Conservation (phyloP, 225 moss, liverwort and hornwort genomes). For the Pseudoscleropodium purum region DNA sequence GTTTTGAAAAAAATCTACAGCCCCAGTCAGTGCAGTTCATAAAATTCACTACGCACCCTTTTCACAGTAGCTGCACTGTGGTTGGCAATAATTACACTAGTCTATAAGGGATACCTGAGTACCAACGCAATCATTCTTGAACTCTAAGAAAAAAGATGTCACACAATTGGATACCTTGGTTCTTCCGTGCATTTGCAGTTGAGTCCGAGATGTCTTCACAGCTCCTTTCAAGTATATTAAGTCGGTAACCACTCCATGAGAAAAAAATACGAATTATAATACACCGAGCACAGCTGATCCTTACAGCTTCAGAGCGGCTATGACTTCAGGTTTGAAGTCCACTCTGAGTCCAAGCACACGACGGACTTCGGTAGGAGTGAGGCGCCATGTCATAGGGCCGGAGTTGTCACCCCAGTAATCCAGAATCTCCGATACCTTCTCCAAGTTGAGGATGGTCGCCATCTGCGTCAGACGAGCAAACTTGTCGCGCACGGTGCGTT, state of each 20-base stretch:
- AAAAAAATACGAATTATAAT: background rate
- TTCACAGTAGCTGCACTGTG: background rate
- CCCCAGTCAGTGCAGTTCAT: background rate
- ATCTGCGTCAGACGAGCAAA: conserved; percentile 84
- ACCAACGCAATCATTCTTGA: background rate
- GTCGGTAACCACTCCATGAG: background rate
- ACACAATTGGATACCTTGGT: background rate
- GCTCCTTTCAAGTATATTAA: background rate
- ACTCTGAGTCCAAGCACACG: conserved; percentile 66
- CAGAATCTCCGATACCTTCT: conserved; percentile 75
- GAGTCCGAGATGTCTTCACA: background rate
- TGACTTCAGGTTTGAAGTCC: conserved; percentile 78
- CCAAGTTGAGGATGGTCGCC: conserved; percentile 80
- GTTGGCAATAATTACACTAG: background rate
- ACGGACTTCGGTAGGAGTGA: conserved; percentile 75
- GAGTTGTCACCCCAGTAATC: conserved; percentile 98
- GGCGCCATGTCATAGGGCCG: conserved; percentile 85
- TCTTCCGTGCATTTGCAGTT: background rate
- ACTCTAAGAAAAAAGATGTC: background rate
- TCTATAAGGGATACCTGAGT: background rate
- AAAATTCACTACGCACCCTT: background rate
- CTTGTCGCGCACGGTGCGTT: conserved; percentile 80
- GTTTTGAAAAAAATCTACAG: background rate
- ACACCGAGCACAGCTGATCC: background rate
- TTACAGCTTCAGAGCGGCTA: conserved; percentile 67